Conservation (phyloP, 192 early-diverging fungal species). For the Martensiomyces pterosporus region DNA sequence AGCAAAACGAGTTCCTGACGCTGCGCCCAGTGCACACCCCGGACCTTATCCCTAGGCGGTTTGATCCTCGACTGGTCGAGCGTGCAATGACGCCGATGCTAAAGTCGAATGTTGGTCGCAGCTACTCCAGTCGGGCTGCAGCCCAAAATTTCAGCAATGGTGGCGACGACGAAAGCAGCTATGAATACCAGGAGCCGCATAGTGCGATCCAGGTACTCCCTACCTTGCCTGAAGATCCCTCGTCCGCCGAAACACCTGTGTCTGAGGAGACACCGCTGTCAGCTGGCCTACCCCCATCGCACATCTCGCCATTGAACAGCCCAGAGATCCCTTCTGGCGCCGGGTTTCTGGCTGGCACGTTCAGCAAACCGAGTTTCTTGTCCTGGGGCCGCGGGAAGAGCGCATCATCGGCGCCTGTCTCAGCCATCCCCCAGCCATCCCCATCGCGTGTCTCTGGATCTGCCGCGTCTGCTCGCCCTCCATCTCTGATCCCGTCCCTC, state of each 20-base stretch:
- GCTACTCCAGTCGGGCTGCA: too few relatives aligned
- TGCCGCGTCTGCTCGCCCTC: too few relatives aligned
- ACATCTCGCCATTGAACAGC: too few relatives aligned
- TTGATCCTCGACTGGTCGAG: slow-evolving; percentile 43
- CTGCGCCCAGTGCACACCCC: slow-evolving; percentile 49
- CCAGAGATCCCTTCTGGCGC: too few relatives aligned
- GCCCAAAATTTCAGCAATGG: too few relatives aligned
- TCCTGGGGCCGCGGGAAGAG: too few relatives aligned
- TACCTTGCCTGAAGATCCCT: neutral
- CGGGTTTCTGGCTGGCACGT: too few relatives aligned
- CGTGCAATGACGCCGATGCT: slow-evolving; percentile 53
- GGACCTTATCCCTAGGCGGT: slow-evolving; percentile 38
- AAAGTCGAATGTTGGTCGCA: slow-evolving; percentile 33
- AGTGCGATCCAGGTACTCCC: neutral
- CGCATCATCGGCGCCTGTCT: neutral
- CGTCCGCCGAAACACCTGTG: neutral
- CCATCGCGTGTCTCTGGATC: neutral
- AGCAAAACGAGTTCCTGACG: slow-evolving; percentile 38
- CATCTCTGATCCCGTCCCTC: neutral
- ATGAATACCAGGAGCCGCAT: neutral
- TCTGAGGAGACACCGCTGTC: neutral
- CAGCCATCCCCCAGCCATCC: neutral
- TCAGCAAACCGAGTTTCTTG: neutral
- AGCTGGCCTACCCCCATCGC: too few relatives aligned
- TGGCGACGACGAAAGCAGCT: too few relatives aligned